Evolutionary conservation across 495 filamentous ascomycete species (phyloP).

Genomic region (Hypoxylon cercidicola): DNA sequence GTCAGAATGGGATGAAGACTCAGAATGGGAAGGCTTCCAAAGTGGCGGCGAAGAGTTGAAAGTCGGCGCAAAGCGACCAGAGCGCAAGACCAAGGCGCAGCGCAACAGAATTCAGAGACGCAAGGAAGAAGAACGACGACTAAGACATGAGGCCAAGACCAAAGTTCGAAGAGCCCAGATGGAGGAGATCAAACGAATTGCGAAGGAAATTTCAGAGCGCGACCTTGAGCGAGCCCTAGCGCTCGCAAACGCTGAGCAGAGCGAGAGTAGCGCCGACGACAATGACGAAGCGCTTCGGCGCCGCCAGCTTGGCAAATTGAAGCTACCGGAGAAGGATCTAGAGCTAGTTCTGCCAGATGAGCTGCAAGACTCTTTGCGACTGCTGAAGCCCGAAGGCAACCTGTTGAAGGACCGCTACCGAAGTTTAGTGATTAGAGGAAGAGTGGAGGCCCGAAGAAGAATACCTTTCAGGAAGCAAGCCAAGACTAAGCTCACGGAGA

Average conservation of each 20-base stretch:
- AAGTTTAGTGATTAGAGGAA: slow-evolving; percentile 86
- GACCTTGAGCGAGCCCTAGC: slow-evolving; percentile 56
- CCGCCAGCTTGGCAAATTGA: slow-evolving; percentile 79
- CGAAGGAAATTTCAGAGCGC: slow-evolving; percentile 68
- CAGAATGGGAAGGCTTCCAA: slow-evolving; percentile 87
- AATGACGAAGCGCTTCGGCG: slow-evolving; percentile 75
- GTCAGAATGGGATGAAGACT: slow-evolving; percentile 81
- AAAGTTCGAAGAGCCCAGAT: slow-evolving; percentile 75
- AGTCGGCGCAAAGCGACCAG: slow-evolving; percentile 74
- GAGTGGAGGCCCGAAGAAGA: slow-evolving; percentile 82
- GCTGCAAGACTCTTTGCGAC: slow-evolving; percentile 86
- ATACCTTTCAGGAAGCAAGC: slow-evolving; percentile 81
- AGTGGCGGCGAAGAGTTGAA: slow-evolving; percentile 70
- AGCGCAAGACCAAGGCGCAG: slow-evolving; percentile 85
- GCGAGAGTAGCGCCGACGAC: slow-evolving; percentile 55
- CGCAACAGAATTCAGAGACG: slow-evolving; percentile 86
- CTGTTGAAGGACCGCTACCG: slow-evolving; percentile 91
- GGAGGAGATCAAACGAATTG: slow-evolving; percentile 71
- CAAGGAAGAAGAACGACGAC: slow-evolving; percentile 83
- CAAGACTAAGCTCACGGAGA: slow-evolving; percentile 84
- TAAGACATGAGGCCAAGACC: slow-evolving; percentile 74
- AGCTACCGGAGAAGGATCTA: slow-evolving; percentile 78
- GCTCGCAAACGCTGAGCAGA: slow-evolving; percentile 53
- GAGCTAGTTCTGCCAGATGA: slow-evolving; percentile 94
- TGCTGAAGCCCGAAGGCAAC: slow-evolving; percentile 94